Percentiles rank a stretch among this genome's conserved stretches.
phyloP scores from a whole-genome alignment of 495 filamentous ascomycete species.

The Pseudotulostoma volvatum region DNA sequence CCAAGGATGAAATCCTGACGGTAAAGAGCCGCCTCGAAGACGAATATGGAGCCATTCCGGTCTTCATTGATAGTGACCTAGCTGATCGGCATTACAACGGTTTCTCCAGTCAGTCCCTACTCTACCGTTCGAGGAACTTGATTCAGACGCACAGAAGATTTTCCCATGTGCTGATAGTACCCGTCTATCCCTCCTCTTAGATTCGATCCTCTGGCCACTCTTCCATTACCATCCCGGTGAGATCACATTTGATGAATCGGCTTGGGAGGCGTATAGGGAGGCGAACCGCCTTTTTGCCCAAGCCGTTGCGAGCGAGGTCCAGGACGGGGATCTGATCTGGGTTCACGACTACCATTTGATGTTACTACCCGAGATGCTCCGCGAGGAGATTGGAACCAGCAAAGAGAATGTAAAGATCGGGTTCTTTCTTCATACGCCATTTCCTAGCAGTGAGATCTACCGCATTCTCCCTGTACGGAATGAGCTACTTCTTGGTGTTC shows the following conservation, averaged over 20 bases:
- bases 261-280: constrained; percentile 67
- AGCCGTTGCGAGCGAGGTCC: constrained; percentile 49
- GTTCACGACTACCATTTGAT: constrained; percentile 86
- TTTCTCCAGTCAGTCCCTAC: constrained; percentile 45
- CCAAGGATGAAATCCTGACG: constrained; percentile 37
- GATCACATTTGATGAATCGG: constrained; percentile 73
- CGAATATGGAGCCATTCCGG: constrained; percentile 46
- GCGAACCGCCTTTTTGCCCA: constrained; percentile 67
- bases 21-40: constrained; percentile 42
- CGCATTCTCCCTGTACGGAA: constrained; percentile 70
- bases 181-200: constrained; percentile 20
- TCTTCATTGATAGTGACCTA: constrained; percentile 51
- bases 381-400: constrained; percentile 47
- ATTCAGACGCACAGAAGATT: too few relatives aligned
- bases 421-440: constrained; percentile 82
- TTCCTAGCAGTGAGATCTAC: constrained; percentile 79
- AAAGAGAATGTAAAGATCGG: constrained; percentile 66
- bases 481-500: constrained; percentile 54
- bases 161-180: neutral
- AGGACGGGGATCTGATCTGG: constrained; percentile 74
- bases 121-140: neutral
- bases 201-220: constrained; percentile 77
- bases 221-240: constrained; percentile 86
- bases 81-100: constrained; percentile 61
- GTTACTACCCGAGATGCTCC: constrained; percentile 70